A percentile compares a stretch with the other conserved stretches of the same genome.
phyloP scores from a whole-genome alignment of 2,329 filamentous ascomycete genomes.

The Aspergillus sojae region DNA sequence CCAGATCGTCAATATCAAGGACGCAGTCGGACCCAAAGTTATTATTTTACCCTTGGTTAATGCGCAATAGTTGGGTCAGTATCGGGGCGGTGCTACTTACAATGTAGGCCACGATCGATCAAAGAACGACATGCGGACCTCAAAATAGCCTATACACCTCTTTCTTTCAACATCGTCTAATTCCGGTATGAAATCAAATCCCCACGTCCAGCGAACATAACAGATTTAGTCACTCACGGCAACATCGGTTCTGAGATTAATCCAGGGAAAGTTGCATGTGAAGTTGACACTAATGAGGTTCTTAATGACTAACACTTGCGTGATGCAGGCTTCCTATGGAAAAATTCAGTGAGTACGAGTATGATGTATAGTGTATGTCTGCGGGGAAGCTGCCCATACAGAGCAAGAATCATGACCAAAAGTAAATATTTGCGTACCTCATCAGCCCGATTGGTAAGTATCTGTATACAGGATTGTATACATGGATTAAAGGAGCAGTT shows the following conservation, averaged over 20 bases:
- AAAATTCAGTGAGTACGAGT: neutral
- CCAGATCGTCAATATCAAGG: constrained; percentile 1
- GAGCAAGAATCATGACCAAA: neutral
- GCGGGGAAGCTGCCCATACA: neutral
- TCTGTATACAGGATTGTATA: too few species aligned
- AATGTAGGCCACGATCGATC: constrained; percentile 7
- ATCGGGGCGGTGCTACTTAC: neutral
- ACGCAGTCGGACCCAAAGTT: constrained; percentile 4
- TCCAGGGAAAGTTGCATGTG: too few species aligned
- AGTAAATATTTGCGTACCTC: too few species aligned
- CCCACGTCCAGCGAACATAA: too few species aligned
- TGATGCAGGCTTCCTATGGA: neutral
- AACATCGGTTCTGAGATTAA: too few species aligned
- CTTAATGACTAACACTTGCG: neutral
- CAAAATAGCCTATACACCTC: neutral
- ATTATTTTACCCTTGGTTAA: constrained; percentile 6
- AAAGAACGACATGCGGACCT: constrained; percentile 9
- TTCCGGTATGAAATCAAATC: too few species aligned
- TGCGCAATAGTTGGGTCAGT: neutral
- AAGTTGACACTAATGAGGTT: too few species aligned
- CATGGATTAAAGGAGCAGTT: neutral
- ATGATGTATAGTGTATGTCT: neutral
- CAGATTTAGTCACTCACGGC: too few species aligned
- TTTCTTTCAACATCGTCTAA: neutral
- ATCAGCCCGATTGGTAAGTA: too few species aligned